Evolutionary conservation across 73 alveolate species (phyloP), one percentile per base, ranked within the genome.

Genomic region (Paramecium primaurelia): DNA sequence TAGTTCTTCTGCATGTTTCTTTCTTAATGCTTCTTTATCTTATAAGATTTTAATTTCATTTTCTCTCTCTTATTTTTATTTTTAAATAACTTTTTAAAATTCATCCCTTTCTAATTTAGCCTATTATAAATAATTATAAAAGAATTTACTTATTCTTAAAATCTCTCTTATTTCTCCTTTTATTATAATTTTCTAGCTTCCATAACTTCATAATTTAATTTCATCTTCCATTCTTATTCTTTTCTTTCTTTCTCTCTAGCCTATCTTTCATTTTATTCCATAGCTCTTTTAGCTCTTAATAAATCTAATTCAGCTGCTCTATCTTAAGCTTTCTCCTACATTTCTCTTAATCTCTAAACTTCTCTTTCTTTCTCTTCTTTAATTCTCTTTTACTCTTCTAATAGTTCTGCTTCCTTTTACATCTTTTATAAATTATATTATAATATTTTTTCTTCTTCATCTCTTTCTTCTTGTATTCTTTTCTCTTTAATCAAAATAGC

Each of bases 71-170:
- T 97, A 97, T 88, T 95, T 96, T 94, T 97, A 95, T 36, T 93
- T 92, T 44, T 86, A 58, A 71, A 97, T 95, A n/a, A 97, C 94
- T 64, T 95, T 95, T 92, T 96, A 92, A 86, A 95, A 97, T 77
- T 96, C 99, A 90, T 96, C 97, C 87, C 97, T 86, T 69, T 97
- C 99, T 34, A 60, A 86, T 88, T 95, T 95, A 14, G 99, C 99
- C 86, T 71, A 32, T 30, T 40, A 12, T 6, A 5, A 5, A 40
- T 30, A 37, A 25, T 30, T 8, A 30, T 95, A 59, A 8, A 16
- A 8, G 0, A 14, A 26, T 16, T 3, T 85, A 88, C 92, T 59
- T 86, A 86, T 59, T 94, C 95, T 38, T 92, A 90, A 42, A 84
- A 68, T 86, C 97, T 92, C 77, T 88, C 77, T 54, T 90, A 93